phyloP scores from a whole-genome alignment of 495 filamentous ascomycete species.

The Penicillium flavigenum region DNA sequence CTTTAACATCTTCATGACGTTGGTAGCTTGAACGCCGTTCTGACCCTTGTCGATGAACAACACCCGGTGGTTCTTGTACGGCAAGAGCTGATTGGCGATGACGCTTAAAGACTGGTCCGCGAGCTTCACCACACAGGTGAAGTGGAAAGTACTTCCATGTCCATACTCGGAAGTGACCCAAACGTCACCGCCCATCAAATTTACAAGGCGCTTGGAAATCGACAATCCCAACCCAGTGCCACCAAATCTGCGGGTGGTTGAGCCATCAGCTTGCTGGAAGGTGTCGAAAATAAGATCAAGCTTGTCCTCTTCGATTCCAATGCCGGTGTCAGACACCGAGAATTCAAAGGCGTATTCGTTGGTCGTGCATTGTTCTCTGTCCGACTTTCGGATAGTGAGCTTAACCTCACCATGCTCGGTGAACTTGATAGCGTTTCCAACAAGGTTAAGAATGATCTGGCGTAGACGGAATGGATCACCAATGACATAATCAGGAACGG shows the following conservation, averaged over 20 bases:
- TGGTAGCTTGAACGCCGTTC: slow-evolving; percentile 67
- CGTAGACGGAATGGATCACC: slow-evolving; percentile 96
- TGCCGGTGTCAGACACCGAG: slow-evolving; percentile 94
- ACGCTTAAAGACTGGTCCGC: slow-evolving; percentile 77
- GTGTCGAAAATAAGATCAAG: slow-evolving; percentile 98
- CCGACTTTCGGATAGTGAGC: slow-evolving; percentile 77
- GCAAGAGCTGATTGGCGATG: slow-evolving; percentile 79
- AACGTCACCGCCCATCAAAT: slow-evolving; percentile 95
- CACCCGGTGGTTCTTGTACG: slow-evolving; percentile 85
- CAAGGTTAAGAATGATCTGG: slow-evolving; percentile 76
- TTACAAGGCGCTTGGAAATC: slow-evolving; percentile 93
- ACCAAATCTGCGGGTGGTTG: slow-evolving; percentile 94
- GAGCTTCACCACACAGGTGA: slow-evolving; percentile 90
- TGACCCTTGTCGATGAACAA: slow-evolving; percentile 94
- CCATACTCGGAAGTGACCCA: slow-evolving; percentile 96
- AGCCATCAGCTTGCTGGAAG: slow-evolving; percentile 98
- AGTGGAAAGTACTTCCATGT: slow-evolving; percentile 92
- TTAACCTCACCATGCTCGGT: slow-evolving; percentile 97
- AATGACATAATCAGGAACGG: slow-evolving; percentile 93
- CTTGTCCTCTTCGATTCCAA: slow-evolving; percentile 95
- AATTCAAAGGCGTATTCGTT: slow-evolving; percentile 95
- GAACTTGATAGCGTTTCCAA: slow-evolving; percentile 76
- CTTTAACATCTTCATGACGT: slow-evolving; percentile 78
- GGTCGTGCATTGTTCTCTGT: slow-evolving; percentile 62
- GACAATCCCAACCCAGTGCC: slow-evolving; percentile 94